Percentiles rank a stretch among this genome's conserved stretches.
Evolutionary conservation across 1,284 basidiomycete species (phyloP).

Genomic region (Ceratorhiza oryzae-sativae): DNA sequence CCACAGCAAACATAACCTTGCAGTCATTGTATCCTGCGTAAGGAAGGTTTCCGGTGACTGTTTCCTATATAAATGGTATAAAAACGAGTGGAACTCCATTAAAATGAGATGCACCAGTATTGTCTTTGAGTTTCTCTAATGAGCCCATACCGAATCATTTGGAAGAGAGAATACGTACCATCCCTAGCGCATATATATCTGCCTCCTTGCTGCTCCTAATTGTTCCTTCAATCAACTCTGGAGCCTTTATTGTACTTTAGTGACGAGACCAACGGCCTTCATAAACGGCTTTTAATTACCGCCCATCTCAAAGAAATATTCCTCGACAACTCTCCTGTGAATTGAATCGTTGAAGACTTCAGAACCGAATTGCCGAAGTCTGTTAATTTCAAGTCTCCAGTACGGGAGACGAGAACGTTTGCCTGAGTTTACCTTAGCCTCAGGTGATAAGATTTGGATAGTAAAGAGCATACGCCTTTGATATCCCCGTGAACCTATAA

Average conservation of each 20-base stretch:
- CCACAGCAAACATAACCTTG: neutral
- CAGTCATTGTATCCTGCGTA: neutral
- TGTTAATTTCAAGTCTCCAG: neutral
- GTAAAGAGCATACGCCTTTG: constrained; percentile 6
- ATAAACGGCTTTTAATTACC: neutral
- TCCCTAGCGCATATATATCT: neutral
- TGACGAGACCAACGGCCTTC: too few relatives aligned
- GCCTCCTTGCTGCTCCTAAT: neutral
- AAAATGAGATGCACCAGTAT: neutral
- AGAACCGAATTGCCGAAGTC: constrained; percentile 21
- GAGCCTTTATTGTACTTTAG: neutral
- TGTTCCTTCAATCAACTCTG: neutral
- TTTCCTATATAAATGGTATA: neutral
- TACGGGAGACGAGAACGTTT: neutral
- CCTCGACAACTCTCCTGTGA: neutral
- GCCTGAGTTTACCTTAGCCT: neutral
- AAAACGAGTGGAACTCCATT: neutral
- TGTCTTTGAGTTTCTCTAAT: neutral
- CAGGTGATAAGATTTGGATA: neutral
- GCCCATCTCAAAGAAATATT: constrained; percentile 10
- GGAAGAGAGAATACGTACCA: neutral
- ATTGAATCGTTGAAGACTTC: neutral
- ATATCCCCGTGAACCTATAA: constrained; percentile 18
- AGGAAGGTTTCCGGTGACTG: neutral
- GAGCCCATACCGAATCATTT: neutral